Conservation (phyloP, 2,329 filamentous ascomycete species). For the Thielaviopsis ethacetica region DNA sequence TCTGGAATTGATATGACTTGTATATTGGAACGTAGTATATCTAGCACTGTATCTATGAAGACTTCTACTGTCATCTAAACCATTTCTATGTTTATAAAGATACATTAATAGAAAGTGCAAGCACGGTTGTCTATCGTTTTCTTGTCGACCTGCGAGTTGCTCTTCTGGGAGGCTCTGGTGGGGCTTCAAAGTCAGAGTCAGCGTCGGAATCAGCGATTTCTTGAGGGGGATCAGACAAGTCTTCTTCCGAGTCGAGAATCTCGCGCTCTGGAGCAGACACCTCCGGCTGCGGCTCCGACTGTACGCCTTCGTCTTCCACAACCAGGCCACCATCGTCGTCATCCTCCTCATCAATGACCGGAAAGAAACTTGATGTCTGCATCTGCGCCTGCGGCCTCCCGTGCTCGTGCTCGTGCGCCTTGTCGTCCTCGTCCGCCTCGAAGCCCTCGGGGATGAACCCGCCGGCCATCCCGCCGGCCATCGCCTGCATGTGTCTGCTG, state of each 20-base stretch:
- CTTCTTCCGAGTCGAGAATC: no score
- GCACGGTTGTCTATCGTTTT: background rate
- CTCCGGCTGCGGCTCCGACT: constrained; percentile 3
- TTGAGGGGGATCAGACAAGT: background rate
- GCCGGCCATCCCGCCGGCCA: constrained; percentile 38
- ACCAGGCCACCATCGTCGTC: constrained; percentile 18
- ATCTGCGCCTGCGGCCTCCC: constrained; percentile 5
- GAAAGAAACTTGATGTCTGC: constrained; percentile 31
- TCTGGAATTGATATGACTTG: no score
- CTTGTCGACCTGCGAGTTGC: background rate
- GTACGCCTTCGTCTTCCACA: constrained; percentile 9
- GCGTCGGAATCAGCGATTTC: background rate
- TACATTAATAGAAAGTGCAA: no score
- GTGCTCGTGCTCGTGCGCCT: constrained; percentile 27
- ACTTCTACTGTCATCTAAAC: no score
- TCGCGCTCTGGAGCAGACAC: background rate
- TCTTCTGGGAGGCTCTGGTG: background rate
- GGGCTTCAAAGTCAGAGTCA: background rate
- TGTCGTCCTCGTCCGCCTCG: constrained; percentile 30
- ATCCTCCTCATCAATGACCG: constrained; percentile 28
- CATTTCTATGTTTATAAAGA: no score
- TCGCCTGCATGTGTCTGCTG: constrained; percentile 23
- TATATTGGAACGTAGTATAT: no score
- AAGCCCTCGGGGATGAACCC: constrained; percentile 45
- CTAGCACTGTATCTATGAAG: no score